These are phyloP conservation scores for Trichoderma guizhouense DNA, from an alignment of 2,329 filamentous ascomycete species.

Conservation along the genomic window DNA sequence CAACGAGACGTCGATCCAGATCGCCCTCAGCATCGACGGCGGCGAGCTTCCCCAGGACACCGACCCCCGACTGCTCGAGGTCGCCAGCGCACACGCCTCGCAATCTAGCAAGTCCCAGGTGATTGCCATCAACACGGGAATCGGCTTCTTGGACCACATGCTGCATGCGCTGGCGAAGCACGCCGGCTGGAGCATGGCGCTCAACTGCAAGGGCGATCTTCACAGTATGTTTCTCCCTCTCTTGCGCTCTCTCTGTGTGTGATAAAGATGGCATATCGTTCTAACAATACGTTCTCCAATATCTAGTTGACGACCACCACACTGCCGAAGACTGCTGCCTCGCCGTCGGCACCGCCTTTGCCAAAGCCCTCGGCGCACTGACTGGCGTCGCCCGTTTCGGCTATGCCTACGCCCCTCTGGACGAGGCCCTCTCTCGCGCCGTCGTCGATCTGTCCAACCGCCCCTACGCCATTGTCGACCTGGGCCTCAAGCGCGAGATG, in stretches of 20 bases:
- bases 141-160: constrained; percentile 99
- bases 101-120: constrained; percentile 81
- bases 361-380: constrained; percentile 70
- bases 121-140: constrained; percentile 86
- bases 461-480: constrained; percentile 77
- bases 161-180: constrained; percentile 95
- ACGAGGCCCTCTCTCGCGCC: constrained; percentile 89
- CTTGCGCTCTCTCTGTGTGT: neutral
- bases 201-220: constrained; percentile 83
- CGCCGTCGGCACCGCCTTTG: constrained; percentile 83
- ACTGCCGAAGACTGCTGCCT: constrained; percentile 95
- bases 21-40: constrained; percentile 90
- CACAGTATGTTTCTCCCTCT: constrained; percentile 63
- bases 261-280: neutral
- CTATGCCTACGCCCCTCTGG: constrained; percentile 85
- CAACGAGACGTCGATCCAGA: constrained; percentile 96
- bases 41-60: constrained; percentile 68
- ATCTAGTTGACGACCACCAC: constrained; percentile 92
- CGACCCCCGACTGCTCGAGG: constrained; percentile 51
- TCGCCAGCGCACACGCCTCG: constrained; percentile 67
- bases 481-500: constrained; percentile 85
- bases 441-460: constrained; percentile 95
- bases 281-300: neutral
- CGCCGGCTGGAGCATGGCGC: constrained; percentile 83
- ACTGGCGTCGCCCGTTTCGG: constrained; percentile 87